A percentile compares a stretch with the other conserved stretches of the same genome.
These are phyloP conservation scores for Ceriops decandra DNA, from an alignment of 345 rosid species.

Conservation along the genomic window DNA sequence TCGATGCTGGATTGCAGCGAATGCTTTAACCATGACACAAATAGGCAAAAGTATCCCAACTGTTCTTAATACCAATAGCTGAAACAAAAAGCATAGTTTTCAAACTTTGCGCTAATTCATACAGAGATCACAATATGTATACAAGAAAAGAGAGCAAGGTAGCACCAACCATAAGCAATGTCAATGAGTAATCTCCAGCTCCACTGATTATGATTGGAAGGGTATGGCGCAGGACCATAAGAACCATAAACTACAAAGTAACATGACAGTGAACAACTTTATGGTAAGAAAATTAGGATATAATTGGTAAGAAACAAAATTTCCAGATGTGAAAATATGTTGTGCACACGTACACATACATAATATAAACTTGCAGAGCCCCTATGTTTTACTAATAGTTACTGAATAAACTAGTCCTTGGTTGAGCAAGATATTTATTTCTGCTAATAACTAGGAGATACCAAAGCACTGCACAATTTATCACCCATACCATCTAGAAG, in stretches of 20 bases:
- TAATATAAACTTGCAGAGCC: neutral
- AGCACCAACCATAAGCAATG: conserved; percentile 51
- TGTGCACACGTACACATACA: no score
- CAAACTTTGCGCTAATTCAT: neutral
- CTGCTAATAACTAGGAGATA: no score
- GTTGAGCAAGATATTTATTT: no score
- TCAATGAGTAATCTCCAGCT: conserved; percentile 48
- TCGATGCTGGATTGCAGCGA: conserved; percentile 43
- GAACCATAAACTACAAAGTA: conserved; percentile 57
- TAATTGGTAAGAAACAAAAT: no score
- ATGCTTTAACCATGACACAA: conserved; percentile 51
- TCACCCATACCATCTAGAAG: no score
- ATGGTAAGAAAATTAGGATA: neutral
- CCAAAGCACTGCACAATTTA: no score
- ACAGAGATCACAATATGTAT: neutral
- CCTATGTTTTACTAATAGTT: neutral
- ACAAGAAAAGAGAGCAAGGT: neutral
- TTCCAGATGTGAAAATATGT: neutral
- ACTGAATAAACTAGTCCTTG: no score
- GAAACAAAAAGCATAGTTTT: conserved; percentile 16
- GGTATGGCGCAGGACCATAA: conserved; percentile 64
- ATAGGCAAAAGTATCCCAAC: conserved; percentile 62
- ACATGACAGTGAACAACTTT: neutral
- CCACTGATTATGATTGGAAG: conserved; percentile 59
- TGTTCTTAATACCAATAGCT: conserved; percentile 55